phyloP scores from a whole-genome alignment of 2,329 filamentous ascomycete species.

The Mollisiaceae sp. region DNA sequence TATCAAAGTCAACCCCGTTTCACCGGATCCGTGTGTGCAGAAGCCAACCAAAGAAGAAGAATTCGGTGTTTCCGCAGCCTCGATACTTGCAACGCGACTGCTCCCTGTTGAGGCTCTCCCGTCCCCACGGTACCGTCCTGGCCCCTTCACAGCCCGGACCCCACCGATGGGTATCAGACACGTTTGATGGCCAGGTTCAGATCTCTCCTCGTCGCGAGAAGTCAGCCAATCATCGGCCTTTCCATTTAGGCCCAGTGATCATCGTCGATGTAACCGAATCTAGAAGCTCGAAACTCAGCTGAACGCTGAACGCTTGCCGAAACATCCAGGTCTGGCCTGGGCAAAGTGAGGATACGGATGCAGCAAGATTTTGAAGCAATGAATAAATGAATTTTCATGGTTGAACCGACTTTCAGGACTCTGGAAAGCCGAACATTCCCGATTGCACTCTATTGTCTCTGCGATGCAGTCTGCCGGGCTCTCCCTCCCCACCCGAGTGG shows the following conservation, averaged over 20 bases:
- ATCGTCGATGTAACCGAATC: conserved; percentile 6
- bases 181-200: neutral
- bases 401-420: neutral
- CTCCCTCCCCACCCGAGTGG: neutral
- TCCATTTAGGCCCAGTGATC: neutral
- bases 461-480: neutral
- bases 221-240: neutral
- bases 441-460: neutral
- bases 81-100: neutral
- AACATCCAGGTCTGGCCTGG: conserved; percentile 15
- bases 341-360: neutral
- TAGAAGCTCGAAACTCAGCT: conserved; percentile 11
- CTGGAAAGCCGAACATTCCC: conserved; percentile 5
- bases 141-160: neutral
- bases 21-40: too few relatives aligned
- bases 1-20: too few relatives aligned
- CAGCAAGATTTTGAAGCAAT: neutral
- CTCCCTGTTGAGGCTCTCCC: conserved; percentile 6
- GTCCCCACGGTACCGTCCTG: neutral
- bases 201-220: neutral
- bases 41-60: neutral
- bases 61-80: neutral
- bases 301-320: conserved; percentile 1
- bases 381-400: neutral
- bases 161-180: neutral